Evolutionary conservation across 768 basidiomycete genomes (phyloP), one percentile per base, ranked within the genome.

Genomic region (Leccinum imitatum): DNA sequence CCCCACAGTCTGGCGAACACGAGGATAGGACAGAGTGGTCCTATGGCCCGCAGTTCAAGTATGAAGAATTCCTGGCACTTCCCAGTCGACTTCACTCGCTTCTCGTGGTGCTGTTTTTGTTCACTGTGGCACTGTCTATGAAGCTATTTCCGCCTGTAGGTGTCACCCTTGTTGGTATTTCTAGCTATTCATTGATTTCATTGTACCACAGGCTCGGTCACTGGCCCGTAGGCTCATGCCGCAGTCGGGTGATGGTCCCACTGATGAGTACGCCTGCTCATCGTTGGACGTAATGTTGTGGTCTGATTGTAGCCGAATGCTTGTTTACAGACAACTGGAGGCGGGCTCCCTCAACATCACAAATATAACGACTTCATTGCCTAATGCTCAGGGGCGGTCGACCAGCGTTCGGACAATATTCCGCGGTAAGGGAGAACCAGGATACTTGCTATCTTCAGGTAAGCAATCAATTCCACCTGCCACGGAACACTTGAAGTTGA

Each of bases 21-120:
- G 56, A 66, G 59, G 57, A 71, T 11, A 48, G 65, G 25, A 55
- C 62, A 46, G 62, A 57, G 35, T 58, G 69, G 2, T 53, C 72
- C 14, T 95, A 95, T 67, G 95, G 91, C 6, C 77, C 84, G 0
- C 67, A 81, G 3, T 93, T 97, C 78, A 76, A 76, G 50, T 96
- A 95, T 70, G 84, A 86, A 54, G 93, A 95, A 71, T 89, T 89
- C 59, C 19, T 82, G 63, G 75, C 73, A 4, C 78, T 75, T 53
- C 69, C 73, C 4, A 77, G 76, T 35, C 70, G 68, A 23, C 5
- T 85, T 4, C 66, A 75, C n/a, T 78, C 83, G 13, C 50, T 80
- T 6, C 13, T 80, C 2, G 57, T 79, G 13, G 77, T 80, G n/a
- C 44, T 78, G 9, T 67, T 77, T 72, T 9, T 67, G 50, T 59